Percentiles rank a stretch among this genome's conserved stretches.
phyloP scores from a whole-genome alignment of 306 rosid genomes.

The Inga laurina region DNA sequence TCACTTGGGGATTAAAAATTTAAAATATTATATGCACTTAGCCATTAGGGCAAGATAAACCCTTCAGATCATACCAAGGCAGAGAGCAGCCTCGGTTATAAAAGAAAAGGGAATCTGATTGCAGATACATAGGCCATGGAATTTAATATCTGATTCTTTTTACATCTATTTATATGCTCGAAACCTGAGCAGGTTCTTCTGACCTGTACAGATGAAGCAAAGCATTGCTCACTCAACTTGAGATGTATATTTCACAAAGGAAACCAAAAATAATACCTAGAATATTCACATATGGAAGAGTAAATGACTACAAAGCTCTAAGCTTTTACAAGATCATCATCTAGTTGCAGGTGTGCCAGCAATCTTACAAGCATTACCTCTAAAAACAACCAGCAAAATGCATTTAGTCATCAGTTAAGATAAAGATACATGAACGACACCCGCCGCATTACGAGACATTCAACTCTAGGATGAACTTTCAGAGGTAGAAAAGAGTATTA shows the following conservation, averaged over 20 bases:
- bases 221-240: background rate
- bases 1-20: background rate
- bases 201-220: background rate
- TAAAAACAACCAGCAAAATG: conserved; percentile 11
- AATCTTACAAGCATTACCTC: conserved; percentile 4
- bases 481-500: conserved; percentile 9
- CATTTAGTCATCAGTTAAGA: conserved; percentile 1
- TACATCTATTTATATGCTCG: background rate
- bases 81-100: background rate
- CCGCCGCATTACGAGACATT: conserved; percentile 14
- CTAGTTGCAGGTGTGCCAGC: background rate
- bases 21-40: background rate
- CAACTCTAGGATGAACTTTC: background rate
- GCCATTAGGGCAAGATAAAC: background rate
- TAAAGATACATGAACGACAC: background rate
- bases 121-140: background rate
- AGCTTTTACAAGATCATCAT: background rate
- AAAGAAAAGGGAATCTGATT: background rate
- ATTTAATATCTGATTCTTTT: background rate
- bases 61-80: background rate
- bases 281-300: conserved; percentile 11
- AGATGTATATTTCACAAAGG: conserved; percentile 3
- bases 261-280: background rate
- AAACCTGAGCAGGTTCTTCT: background rate
- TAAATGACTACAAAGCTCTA: background rate